phyloP scores from a whole-genome alignment of 495 filamentous ascomycete genomes.

The Neurospora pannonica region DNA sequence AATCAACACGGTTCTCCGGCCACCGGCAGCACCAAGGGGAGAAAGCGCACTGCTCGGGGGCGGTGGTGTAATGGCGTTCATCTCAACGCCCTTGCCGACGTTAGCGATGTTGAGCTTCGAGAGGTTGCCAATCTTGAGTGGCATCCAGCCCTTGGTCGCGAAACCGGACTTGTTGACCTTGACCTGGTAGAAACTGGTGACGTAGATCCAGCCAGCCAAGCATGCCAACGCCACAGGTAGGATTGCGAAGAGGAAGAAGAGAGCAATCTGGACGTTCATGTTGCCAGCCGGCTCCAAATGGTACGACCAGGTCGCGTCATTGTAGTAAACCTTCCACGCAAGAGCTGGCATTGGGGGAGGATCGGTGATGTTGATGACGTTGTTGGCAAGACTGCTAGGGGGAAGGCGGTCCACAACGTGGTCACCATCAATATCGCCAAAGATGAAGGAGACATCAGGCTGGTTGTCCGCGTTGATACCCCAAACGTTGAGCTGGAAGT shows the following conservation, averaged over 20 bases:
- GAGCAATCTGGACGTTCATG: slow-evolving; percentile 44
- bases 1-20: slow-evolving; percentile 49
- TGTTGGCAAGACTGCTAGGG: slow-evolving; percentile 46
- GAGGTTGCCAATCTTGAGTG: slow-evolving; percentile 14
- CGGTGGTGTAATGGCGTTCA: slow-evolving; percentile 23
- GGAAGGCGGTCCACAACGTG: slow-evolving; percentile 54
- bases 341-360: slow-evolving; percentile 46
- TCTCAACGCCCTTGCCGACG: slow-evolving; percentile 21
- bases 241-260: slow-evolving; percentile 49
- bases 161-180: slow-evolving; percentile 63
- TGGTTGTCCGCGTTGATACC: slow-evolving; percentile 57
- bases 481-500: slow-evolving; percentile 60
- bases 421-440: slow-evolving; percentile 31
- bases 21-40: slow-evolving; percentile 9
- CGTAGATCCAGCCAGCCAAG: slow-evolving; percentile 48
- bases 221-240: slow-evolving; percentile 44
- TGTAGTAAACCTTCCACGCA: slow-evolving; percentile 45
- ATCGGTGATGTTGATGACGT: slow-evolving; percentile 52
- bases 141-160: slow-evolving; percentile 26
- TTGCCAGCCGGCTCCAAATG: slow-evolving; percentile 46
- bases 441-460: slow-evolving; percentile 41
- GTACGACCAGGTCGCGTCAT: slow-evolving; percentile 48
- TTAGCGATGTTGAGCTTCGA: slow-evolving; percentile 42
- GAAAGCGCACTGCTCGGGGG: slow-evolving; percentile 11
- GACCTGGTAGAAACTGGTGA: slow-evolving; percentile 59